phyloP scores from a whole-genome alignment of 805 yeast genomes.

The Wickerhamiella occidentalis region DNA sequence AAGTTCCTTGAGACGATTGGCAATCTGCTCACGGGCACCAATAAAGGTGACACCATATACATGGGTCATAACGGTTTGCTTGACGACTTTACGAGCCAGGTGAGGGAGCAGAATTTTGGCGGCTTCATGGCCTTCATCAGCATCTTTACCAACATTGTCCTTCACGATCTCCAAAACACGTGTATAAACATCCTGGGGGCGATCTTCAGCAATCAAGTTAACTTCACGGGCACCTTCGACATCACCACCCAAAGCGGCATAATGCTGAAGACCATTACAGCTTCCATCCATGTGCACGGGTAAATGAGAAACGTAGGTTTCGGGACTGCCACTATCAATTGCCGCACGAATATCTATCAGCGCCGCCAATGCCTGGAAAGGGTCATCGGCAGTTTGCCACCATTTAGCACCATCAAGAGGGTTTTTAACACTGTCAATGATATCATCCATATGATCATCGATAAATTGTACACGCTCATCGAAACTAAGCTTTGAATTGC shows the following conservation, averaged over 20 bases:
- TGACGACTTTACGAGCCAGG: conserved; percentile 76
- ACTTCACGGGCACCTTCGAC: conserved; percentile 53
- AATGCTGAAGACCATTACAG: conserved; percentile 57
- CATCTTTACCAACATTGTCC: conserved; percentile 37
- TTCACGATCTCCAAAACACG: conserved; percentile 43
- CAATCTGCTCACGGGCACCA: conserved; percentile 86
- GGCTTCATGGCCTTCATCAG: conserved; percentile 20
- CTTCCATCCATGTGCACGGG: conserved; percentile 61
- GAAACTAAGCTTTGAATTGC: conserved; percentile 43
- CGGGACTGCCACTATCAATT: conserved; percentile 35
- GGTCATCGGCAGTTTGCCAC: conserved; percentile 50
- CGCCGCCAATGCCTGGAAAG: conserved; percentile 50
- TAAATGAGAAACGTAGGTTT: conserved; percentile 37
- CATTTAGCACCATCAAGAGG: conserved; percentile 38
- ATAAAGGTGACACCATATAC: conserved; percentile 93
- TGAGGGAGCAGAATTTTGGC: conserved; percentile 42
- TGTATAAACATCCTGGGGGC: conserved; percentile 51
- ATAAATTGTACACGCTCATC: conserved; percentile 40
- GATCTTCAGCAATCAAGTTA: conserved; percentile 42
- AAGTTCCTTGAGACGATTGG: conserved; percentile 55
- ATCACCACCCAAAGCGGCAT: conserved; percentile 63
- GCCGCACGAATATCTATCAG: conserved; percentile 45
- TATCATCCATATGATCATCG: conserved; percentile 35
- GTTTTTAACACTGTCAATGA: conserved; percentile 36
- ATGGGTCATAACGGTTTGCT: conserved; percentile 96